Conservation (phyloP, 2,329 filamentous ascomycete genomes). For the Fusarium praegraminearum region DNA sequence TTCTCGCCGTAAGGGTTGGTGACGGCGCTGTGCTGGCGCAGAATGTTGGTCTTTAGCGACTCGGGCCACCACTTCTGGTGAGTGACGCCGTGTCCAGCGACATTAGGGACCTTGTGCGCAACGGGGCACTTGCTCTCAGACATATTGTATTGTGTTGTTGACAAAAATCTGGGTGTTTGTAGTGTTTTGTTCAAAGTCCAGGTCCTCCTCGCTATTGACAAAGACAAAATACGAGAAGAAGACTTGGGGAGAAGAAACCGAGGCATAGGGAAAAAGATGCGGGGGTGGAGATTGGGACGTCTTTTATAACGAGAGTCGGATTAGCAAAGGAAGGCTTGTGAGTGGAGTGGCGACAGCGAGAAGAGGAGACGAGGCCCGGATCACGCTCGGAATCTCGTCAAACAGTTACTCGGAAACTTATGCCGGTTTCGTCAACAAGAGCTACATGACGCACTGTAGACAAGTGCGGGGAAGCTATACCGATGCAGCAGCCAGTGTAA, state of each 20-base stretch:
- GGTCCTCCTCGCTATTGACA: constrained; percentile 30
- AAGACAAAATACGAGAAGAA: constrained; percentile 19
- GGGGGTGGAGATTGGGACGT: constrained; percentile 33
- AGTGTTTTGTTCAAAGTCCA: constrained; percentile 4
- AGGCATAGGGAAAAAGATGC: constrained; percentile 29
- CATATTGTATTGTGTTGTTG: constrained; percentile 26
- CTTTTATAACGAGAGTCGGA: constrained; percentile 17
- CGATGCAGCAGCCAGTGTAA: constrained; percentile 15
- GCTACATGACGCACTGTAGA: constrained; percentile 25
- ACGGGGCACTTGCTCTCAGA: constrained; percentile 36
- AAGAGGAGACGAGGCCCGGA: constrained; percentile 17
- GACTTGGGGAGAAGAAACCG: constrained; percentile 21
- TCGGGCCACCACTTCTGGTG: constrained; percentile 37
- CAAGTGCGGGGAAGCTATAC: constrained; percentile 42
- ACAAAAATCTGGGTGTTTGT: background rate
- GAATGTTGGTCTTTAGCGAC: constrained; percentile 37
- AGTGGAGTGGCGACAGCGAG: constrained; percentile 20
- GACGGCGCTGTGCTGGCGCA: constrained; percentile 28
- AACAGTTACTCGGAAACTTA: constrained; percentile 30
- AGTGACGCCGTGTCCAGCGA: constrained; percentile 33
- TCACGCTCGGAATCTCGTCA: constrained; percentile 35
- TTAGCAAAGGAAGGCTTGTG: constrained; percentile 30
- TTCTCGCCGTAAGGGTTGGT: constrained; percentile 36
- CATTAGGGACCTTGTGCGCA: constrained; percentile 31
- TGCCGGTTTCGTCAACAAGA: constrained; percentile 31